Base-by-base conservation (phyloP, 2,329 filamentous ascomycete species). In the Monosporascus sp. region DNA sequence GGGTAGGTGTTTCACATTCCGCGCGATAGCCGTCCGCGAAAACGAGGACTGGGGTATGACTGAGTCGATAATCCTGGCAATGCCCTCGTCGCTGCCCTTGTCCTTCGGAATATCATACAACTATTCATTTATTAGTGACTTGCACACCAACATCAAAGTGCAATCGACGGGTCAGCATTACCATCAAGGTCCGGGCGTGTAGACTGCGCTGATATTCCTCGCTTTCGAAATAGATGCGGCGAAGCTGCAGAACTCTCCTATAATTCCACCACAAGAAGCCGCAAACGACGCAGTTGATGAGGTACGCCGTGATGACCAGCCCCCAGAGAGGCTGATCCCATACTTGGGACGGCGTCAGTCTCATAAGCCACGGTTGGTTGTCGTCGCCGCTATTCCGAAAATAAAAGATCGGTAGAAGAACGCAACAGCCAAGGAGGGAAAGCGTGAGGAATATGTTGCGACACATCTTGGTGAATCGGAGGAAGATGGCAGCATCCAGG, bases 201-300 rank as follows among this genome's bases (percentile, higher is more conserved):
- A 97, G 75, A 69, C 90, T 96, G 54, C 82, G 82, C 68, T 96
- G 90, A 64, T 96, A 99, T 43, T 97, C 93, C 0, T 87, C 78
- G 62, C 85, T 93, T 64, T 93, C 82, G 63, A 96, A 93, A 65
- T 95, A 97, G 43, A 81, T 74, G 54, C 89, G 83, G 57, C 92
- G 82, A 58, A 99, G 72, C 36, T 75, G 73, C 17, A 85, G 71
- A 20, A 99, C 80, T 48, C 83, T 86, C 35, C 81, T 80, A 70
- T 97, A 97, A 65, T 96, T 97, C 75, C 81, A 87, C 91, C 91
- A 99, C 27, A 99, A 73, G 61, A 95, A 96, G 51, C 79, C 86
- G 54, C 82, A 85, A 15, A 97, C 79, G 20, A 90, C 79, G n/a
- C 86, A 67, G 67, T 93, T 86, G 66, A 91, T 89, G 1, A 85